A percentile compares a stretch with the other conserved stretches of the same genome.
These are phyloP conservation scores for Talaromyces sp. DNA, from an alignment of 2,329 filamentous ascomycete species.

Conservation along the genomic window DNA sequence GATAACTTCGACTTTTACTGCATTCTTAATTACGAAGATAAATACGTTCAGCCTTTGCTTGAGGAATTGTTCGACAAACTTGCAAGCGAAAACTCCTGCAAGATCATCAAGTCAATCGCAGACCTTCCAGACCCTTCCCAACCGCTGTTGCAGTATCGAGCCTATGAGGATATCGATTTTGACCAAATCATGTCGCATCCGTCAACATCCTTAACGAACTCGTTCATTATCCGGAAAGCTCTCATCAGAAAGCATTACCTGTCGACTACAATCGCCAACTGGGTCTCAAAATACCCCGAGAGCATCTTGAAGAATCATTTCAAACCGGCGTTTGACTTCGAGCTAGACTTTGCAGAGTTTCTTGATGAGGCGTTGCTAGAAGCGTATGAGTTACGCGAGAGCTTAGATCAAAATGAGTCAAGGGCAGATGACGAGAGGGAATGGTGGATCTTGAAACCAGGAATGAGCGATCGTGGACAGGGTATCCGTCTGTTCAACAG, in stretches of 20 bases:
- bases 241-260: conserved; percentile 96
- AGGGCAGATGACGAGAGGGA: conserved; percentile 63
- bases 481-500: conserved; percentile 86
- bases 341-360: conserved; percentile 95
- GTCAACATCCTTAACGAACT: conserved; percentile 68
- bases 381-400: conserved; percentile 79
- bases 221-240: conserved; percentile 93
- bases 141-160: conserved; percentile 70
- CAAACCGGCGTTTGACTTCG: conserved; percentile 77
- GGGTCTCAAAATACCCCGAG: conserved; percentile 76
- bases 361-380: conserved; percentile 89
- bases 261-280: conserved; percentile 75
- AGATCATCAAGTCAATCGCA: conserved; percentile 52
- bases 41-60: conserved; percentile 85
- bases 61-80: conserved; percentile 64
- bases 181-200: conserved; percentile 64
- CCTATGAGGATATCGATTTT: conserved; percentile 88
- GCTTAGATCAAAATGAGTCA: conserved; percentile 65
- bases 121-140: conserved; percentile 46
- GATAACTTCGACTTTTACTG: conserved; percentile 57
- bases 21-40: conserved; percentile 77
- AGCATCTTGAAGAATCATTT: conserved; percentile 68
- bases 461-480: conserved; percentile 95
- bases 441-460: conserved; percentile 98
- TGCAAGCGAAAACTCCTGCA: conserved; percentile 55